Evolutionary conservation across 2,329 filamentous ascomycete species (phyloP), one percentile per base, ranked within the genome.

Genomic region (Xylogone sp.): DNA sequence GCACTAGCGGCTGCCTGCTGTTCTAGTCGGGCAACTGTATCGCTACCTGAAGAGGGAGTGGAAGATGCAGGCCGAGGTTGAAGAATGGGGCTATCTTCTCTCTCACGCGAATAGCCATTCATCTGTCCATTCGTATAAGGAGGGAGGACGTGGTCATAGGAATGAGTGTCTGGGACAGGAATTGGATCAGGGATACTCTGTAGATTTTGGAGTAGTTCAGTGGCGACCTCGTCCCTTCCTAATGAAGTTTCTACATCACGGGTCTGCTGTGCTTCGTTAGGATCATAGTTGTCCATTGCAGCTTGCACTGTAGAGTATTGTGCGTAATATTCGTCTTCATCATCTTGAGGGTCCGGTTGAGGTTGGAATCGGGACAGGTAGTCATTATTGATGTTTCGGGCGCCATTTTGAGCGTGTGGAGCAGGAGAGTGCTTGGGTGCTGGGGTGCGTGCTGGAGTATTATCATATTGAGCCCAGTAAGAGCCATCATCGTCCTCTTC

Each of bases 401-500:
- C 13, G 8, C 66, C 65, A 27, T 59, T 63, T 13, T 58, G 58
- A 48, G 54, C 60, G 16, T 60, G 59, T 1, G 86, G 85, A 12
- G 80, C 84, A 3, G 86, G 84, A 3, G 84, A 86, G 21, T 73
- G 75, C 62, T 85, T 82, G 20, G 74, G 69, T 6, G 78, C 82
- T 1, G 85, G 84, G 9, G 84, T 88, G 43, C 77, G 75, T 2
- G 78, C 77, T 1, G 87, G 86, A 3, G 86, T 89, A 21, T 81
- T 79, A 65, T 90, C 87, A 66, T 93, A 92, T 54, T 83, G 80
- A 27, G 82, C 86, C 88, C 88, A 93, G 68, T 93, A 93, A 59
- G 84, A 85, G 57, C 89, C 87, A 55, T 90, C 86, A 27, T 88
- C 86, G 20, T 87, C 85, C 0, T 83, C 83, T 0, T 84, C 81